Evolutionary conservation across 106 monocot genomes (phyloP), one percentile per base, ranked within the genome.

Genomic region (Dioscorea zingiberensis): DNA sequence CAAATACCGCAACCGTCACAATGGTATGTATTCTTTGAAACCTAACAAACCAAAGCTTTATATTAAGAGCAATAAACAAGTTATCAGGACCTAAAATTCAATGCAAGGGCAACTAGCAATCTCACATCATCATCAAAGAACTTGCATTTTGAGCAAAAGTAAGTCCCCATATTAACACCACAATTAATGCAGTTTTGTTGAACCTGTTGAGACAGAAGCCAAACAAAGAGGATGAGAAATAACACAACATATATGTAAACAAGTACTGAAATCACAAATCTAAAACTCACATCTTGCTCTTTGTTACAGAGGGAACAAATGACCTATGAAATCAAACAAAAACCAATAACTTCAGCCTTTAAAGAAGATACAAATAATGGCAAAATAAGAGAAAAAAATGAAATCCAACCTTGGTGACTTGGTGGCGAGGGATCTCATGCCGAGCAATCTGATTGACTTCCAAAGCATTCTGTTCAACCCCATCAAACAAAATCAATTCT

Each of bases 61-160:
- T 38, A 38, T 38, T 38, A 8, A 6, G 10, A 38, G 10, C 38
- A 38, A 0, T 8, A 38, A 38, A 38, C 38, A 38, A 38, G 38
- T 2, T 38, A 38, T 38, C 38, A 38, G 1, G 38, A 38, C 0
- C 38, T 38, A 38, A 38, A 38, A 38, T 38, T 38, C 38, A 38
- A 38, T 38, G 38, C 38, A 38, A 38, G 38, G 4, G 10, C 10
- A 24, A 47, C 17, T 8, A 21, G 49, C 32, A 60, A 18, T n/a
- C 83, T 78, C 76, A 89, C 93, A 81, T 89, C 69, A 67, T 93
- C 89, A 60, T 93, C 93, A 54, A 83, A 93, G 68, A 93, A 89
- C 47, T 84, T 93, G 86, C 93, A 93, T 44, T 83, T 73, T 13
- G 54, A 67, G 26, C 93, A 93, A 69, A 81, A 93, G 80, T 93